Evolutionary conservation across 2,329 filamentous ascomycete genomes (phyloP), one percentile per base, ranked within the genome.

Genomic region (Zymoseptoria pseudotritici): DNA sequence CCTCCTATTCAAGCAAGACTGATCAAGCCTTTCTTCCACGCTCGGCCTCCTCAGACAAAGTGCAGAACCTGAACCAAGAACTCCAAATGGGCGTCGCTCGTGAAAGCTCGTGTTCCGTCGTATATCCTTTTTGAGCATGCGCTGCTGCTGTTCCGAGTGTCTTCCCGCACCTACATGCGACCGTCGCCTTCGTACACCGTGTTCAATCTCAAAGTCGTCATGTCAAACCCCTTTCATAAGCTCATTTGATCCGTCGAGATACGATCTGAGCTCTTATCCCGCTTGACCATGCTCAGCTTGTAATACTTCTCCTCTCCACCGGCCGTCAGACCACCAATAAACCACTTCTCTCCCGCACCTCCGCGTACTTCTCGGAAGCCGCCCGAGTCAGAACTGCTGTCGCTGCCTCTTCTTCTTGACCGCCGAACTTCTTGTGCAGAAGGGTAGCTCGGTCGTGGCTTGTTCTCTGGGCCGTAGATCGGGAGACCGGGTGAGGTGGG

Each of bases 261-360:
- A 50, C 88, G 81, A 71, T 91, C 89, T 58, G 87, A 86, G 72
- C 89, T 92, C 70, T 85, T 80, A 59, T 89, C 85, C 58, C 88
- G 78, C 71, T 86, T 83, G 54, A 92, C 85, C 65, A 92, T 88
- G 51, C 88, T 88, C 52, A 92, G 77, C 76, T 90, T 90, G 74
- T 91, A 92, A 76, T 90, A 91, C 69, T 84, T 83, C 72, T 92
- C 89, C 69, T 92, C 89, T n/a, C 89, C 89, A 1, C 77, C 81
- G 1, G 88, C 87, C 26, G 88, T 91, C 70, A 87, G 78, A 6
- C 89, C 89, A 21, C 89, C 89, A 58, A 92, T 89, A 69, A 91
- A 92, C 87, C 88, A 90, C 75, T 89, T 91, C 65, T 92, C 89
- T 1, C 83, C 82, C 2, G 86, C 87, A 61, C 90, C 87, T 0